These are phyloP conservation scores for Paramecium primaurelia DNA, from an alignment of 73 alveolate genomes.

Conservation along the genomic window DNA sequence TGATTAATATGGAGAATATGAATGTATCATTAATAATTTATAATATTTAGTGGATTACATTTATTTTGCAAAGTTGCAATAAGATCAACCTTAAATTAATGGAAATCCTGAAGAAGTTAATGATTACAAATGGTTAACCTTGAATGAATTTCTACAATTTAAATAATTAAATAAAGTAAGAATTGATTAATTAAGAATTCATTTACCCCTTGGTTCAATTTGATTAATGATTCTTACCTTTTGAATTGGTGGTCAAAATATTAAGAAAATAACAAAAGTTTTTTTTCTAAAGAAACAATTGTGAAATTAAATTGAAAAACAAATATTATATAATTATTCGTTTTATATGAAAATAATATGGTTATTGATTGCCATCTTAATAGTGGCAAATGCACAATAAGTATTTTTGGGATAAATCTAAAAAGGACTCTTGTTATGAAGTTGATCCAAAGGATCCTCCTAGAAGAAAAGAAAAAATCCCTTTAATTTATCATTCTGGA, in stretches of 20 bases:
- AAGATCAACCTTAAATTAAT: not conserved
- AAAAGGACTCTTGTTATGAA: not conserved
- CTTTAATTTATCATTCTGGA: not conserved
- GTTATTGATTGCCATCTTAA: not conserved
- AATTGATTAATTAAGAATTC: not conserved
- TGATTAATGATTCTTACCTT: not conserved
- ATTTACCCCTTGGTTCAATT: not conserved
- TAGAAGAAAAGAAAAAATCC: not conserved
- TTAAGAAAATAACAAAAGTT: not conserved
- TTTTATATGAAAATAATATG: not conserved
- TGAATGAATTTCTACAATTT: not conserved
- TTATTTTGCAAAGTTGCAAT: not conserved
- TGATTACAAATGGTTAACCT: not conserved
- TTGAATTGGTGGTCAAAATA: not conserved
- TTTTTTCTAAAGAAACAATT: not conserved
- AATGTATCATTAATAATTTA: not conserved
- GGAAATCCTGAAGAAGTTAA: not conserved
- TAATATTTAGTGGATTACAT: not conserved
- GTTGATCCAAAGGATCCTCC: not conserved
- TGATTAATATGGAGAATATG: not conserved
- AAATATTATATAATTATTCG: not conserved
- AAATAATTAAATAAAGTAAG: not conserved
- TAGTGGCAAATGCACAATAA: not conserved
- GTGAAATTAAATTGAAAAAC: not conserved
- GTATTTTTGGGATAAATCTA: not conserved